Percentiles rank a stretch among this genome's conserved stretches.
Evolutionary conservation across 805 yeast species (phyloP).

Genomic region (Saturnispora diversa): DNA sequence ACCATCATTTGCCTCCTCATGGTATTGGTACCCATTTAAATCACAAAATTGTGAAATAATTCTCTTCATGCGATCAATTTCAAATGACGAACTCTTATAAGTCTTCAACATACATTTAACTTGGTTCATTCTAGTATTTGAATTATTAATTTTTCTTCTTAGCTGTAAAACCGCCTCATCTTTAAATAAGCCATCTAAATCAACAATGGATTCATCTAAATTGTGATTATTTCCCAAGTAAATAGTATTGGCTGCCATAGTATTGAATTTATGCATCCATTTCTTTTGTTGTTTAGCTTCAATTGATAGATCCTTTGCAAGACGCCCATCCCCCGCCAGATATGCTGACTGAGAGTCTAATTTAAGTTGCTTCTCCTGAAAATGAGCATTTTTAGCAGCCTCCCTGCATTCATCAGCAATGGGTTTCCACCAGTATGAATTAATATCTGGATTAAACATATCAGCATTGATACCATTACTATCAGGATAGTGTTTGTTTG

Average conservation of each 20-base stretch:
- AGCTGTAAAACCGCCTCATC: slow-evolving; percentile 55
- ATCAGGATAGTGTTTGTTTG: too few species aligned
- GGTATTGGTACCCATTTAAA: neutral
- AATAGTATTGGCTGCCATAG: slow-evolving; percentile 82
- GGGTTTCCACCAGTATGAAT: slow-evolving; percentile 7
- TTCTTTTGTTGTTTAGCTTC: slow-evolving; percentile 51
- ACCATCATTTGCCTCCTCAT: neutral
- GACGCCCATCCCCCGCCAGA: slow-evolving; percentile 59
- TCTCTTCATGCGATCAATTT: slow-evolving; percentile 7
- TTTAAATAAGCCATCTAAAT: slow-evolving; percentile 84
- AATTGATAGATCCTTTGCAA: slow-evolving; percentile 67
- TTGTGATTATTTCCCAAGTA: slow-evolving; percentile 83
- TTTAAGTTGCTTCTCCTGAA: slow-evolving; percentile 5
- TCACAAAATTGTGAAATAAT: slow-evolving; percentile 3
- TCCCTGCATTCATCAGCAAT: slow-evolving; percentile 8
- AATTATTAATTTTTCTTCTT: neutral
- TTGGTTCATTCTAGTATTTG: neutral
- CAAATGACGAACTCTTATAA: neutral
- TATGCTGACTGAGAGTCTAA: slow-evolving; percentile 69
- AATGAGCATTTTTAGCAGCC: slow-evolving; percentile 11
- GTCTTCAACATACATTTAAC: slow-evolving; percentile 8
- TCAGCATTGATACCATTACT: too few species aligned
- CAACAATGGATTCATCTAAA: slow-evolving; percentile 77
- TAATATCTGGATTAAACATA: too few species aligned
- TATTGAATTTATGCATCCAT: slow-evolving; percentile 62